Percentiles rank a stretch among this genome's conserved stretches.
Evolutionary conservation across 148 eudicot species (phyloP).

Genomic region (Chenopodium album): DNA sequence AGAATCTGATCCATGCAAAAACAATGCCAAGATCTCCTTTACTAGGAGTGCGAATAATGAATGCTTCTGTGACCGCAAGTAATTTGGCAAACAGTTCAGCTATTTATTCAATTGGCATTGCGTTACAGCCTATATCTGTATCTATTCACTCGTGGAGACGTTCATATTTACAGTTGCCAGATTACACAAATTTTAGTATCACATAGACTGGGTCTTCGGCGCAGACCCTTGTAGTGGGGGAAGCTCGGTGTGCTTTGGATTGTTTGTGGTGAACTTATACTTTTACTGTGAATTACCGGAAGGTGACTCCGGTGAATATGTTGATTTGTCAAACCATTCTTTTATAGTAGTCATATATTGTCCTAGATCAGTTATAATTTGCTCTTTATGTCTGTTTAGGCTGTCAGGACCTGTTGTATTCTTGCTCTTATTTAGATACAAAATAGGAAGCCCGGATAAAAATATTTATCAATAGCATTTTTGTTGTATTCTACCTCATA

Average conservation of each 20-base stretch:
- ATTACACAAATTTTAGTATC: conserved; percentile 18
- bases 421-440: conserved; percentile 17
- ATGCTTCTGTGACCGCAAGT: conserved; percentile 7
- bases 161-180: conserved; percentile 23
- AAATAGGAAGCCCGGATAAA: background rate
- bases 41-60: conserved; percentile 15
- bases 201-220: conserved; percentile 21
- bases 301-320: conserved; percentile 25
- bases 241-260: conserved; percentile 24
- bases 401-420: conserved; percentile 26
- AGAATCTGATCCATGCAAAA: conserved; percentile 9
- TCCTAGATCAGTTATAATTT: background rate
- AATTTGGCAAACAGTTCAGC: conserved; percentile 19
- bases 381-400: conserved; percentile 8
- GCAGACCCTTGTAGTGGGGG: conserved; percentile 26
- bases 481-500: background rate
- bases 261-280: conserved; percentile 1
- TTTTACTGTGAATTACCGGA: background rate
- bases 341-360: conserved; percentile 11
- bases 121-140: conserved; percentile 22
- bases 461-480: background rate
- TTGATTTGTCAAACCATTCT: conserved; percentile 25
- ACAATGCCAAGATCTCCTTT: conserved; percentile 3
- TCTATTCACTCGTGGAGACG: conserved; percentile 15
- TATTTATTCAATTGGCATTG: conserved; percentile 16